These are phyloP conservation scores for Annona squamosa DNA, from an alignment of 164 flowering plant species.

Conservation along the genomic window DNA sequence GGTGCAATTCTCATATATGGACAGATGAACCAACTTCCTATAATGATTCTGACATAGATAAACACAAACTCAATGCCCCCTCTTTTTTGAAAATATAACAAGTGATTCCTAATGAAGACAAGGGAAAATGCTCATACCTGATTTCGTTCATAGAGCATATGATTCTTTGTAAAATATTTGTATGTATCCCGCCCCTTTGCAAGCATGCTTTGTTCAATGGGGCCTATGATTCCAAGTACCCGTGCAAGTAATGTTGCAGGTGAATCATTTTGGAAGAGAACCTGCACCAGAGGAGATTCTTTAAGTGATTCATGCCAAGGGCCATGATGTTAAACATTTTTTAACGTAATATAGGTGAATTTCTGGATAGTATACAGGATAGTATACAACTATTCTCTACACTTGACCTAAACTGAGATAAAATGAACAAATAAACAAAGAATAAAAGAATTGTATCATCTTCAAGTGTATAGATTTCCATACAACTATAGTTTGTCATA, in stretches of 20 bases:
- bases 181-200: conserved; percentile 92
- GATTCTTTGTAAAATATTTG: conserved; percentile 89
- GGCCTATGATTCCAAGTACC: conserved; percentile 86
- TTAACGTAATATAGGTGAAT: neutral
- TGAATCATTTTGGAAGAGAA: conserved; percentile 97
- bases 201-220: conserved; percentile 85
- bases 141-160: conserved; percentile 94
- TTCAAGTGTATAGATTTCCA: no score
- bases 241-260: conserved; percentile 94
- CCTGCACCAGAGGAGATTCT: conserved; percentile 37
- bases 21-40: no score
- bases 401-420: no score
- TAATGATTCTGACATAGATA: neutral
- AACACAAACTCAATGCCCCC: neutral
- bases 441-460: no score
- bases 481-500: no score
- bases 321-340: neutral
- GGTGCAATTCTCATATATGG: no score
- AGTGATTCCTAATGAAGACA: neutral
- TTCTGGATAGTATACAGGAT: no score
- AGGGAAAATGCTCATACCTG: conserved; percentile 45
- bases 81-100: neutral
- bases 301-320: conserved; percentile 2
- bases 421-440: no score
- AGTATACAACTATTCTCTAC: no score